A percentile compares a stretch with the other conserved stretches of the same genome.
Evolutionary conservation across 2,329 filamentous ascomycete species (phyloP).

Genomic region (Scedosporium boydii): DNA sequence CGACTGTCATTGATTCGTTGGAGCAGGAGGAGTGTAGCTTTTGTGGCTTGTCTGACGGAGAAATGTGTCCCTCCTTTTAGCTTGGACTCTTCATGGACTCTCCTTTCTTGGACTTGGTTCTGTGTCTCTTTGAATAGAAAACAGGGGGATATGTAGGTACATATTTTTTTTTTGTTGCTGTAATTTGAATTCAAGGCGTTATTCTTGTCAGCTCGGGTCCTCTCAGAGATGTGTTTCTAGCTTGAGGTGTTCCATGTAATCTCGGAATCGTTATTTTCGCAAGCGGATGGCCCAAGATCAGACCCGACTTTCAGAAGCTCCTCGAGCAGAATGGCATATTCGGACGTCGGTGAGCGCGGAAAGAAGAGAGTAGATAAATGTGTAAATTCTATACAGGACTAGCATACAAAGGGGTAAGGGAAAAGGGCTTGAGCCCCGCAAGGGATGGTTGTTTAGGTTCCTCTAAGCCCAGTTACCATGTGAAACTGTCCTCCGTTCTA

Average conservation of each 20-base stretch:
- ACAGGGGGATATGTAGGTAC: not conserved
- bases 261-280: not conserved
- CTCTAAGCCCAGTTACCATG: not conserved
- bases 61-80: too few relatives aligned
- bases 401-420: not conserved
- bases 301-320: too few relatives aligned
- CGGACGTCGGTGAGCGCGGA: too few relatives aligned
- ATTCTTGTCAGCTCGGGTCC: not conserved
- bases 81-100: too few relatives aligned
- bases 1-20: not conserved
- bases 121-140: not conserved
- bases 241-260: not conserved
- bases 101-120: not conserved
- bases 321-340: too few relatives aligned
- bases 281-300: not conserved
- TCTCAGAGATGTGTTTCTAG: too few relatives aligned
- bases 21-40: not conserved
- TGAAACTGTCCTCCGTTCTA: not conserved
- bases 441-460: not conserved
- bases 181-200: not conserved
- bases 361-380: not conserved
- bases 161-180: not conserved
- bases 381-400: constrained; percentile 1
- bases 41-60: not conserved
- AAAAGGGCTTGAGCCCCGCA: not conserved